These are phyloP conservation scores for Naganishia friedmannii DNA, from an alignment of 768 basidiomycete genomes.

Conservation along the genomic window DNA sequence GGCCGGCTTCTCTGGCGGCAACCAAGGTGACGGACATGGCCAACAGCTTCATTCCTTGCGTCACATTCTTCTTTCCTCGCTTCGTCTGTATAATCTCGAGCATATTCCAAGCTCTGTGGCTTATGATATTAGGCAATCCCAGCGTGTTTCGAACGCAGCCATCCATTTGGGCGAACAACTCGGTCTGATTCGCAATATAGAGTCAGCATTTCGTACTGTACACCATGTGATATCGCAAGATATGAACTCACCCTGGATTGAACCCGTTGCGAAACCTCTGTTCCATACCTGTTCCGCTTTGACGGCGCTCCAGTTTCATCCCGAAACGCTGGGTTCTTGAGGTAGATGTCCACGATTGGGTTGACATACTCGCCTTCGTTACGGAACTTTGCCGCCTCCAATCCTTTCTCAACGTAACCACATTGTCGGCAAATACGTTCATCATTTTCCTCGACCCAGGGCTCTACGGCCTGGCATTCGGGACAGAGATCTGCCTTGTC, in stretches of 20 bases:
- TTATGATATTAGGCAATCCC: not conserved
- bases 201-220: not conserved
- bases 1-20: conserved; percentile 18
- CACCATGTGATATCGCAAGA: not conserved
- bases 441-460: conserved; percentile 17
- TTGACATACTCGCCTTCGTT: conserved; percentile 9
- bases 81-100: not conserved
- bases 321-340: conserved; percentile 10
- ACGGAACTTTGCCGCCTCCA: not conserved
- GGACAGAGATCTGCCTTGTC: conserved; percentile 6
- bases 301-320: not conserved
- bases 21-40: conserved; percentile 4
- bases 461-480: conserved; percentile 12
- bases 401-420: not conserved
- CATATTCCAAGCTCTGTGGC: conserved; percentile 12
- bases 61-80: not conserved
- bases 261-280: not conserved
- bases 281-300: not conserved
- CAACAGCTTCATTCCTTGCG: not conserved
- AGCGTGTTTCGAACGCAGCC: conserved; percentile 14
- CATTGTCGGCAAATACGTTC: conserved; percentile 16
- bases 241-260: not conserved
- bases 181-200: not conserved
- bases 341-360: conserved; percentile 5
- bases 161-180: not conserved